Conservation (phyloP, 2,329 filamentous ascomycete genomes). For the Clarireedia hainanense region DNA sequence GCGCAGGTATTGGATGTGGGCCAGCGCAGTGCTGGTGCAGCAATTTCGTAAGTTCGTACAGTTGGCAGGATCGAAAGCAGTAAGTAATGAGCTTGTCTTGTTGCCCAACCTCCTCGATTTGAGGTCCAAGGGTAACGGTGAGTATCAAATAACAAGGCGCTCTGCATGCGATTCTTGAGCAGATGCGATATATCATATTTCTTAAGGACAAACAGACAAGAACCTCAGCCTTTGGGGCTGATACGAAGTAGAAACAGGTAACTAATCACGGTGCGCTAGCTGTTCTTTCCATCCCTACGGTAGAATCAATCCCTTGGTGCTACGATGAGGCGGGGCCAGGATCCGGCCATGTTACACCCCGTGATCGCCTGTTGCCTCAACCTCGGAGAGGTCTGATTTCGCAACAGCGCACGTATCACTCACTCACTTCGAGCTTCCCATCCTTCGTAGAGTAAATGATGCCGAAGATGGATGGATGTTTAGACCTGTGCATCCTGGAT, state of each 20-base stretch:
- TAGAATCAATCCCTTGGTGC: not conserved
- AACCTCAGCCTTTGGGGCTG: too few relatives aligned
- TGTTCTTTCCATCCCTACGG: not conserved
- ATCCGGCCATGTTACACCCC: not conserved
- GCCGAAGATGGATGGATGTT: too few relatives aligned
- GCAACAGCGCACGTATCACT: too few relatives aligned
- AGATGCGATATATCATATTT: slow-evolving; percentile 5
- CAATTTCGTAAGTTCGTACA: slow-evolving; percentile 2
- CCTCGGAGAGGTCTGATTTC: not conserved
- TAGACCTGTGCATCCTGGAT: not conserved
- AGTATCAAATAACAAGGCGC: not conserved
- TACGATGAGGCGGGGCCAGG: slow-evolving; percentile 3
- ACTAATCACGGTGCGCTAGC: slow-evolving; percentile 1
- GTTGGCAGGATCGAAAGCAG: slow-evolving; percentile 2
- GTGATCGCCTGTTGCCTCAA: not conserved
- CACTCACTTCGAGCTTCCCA: not conserved
- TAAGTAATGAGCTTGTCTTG: not conserved
- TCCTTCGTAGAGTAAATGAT: too few relatives aligned
- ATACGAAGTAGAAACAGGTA: not conserved
- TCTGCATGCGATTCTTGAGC: too few relatives aligned
- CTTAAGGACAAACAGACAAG: not conserved
- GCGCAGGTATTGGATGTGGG: not conserved
- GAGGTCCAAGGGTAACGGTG: slow-evolving; percentile 8
- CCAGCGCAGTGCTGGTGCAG: slow-evolving; percentile 4
- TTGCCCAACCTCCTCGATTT: slow-evolving; percentile 5